Conservation (phyloP, 2,329 filamentous ascomycete genomes). For the Alternaria alternata region DNA sequence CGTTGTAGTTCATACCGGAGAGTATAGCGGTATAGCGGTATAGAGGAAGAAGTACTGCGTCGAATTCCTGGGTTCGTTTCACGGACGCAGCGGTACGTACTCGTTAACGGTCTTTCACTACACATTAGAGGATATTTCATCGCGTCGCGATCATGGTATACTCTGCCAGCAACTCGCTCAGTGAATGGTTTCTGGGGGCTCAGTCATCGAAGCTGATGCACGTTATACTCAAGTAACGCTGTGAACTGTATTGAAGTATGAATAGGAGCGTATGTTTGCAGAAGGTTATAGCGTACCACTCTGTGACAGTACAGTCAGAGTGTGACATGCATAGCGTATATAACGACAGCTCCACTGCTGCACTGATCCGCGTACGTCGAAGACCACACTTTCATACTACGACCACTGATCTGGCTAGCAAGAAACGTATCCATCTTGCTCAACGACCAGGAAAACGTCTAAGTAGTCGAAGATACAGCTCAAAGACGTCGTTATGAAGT, state of each 20-base stretch:
- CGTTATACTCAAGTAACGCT: not conserved
- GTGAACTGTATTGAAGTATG: not conserved
- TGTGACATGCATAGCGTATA: not conserved
- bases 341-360: not conserved
- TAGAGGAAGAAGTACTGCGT: not conserved
- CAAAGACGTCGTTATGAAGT: not conserved
- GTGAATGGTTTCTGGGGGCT: not conserved
- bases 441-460: not conserved
- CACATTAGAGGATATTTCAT: not conserved
- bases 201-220: not conserved
- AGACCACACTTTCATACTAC: not conserved
- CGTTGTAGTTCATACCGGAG: not conserved
- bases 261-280: not conserved
- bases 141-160: not conserved
- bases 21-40: not conserved
- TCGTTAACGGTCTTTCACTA: not conserved
- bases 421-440: not conserved
- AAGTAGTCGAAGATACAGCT: not conserved
- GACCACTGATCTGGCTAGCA: not conserved
- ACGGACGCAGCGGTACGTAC: not conserved
- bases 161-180: not conserved
- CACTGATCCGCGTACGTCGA: not conserved
- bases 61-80: not conserved
- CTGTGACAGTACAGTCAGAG: not conserved
- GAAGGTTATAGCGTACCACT: not conserved